Conservation (phyloP, 2,329 filamentous ascomycete species). For the Xylaria multiplex region DNA sequence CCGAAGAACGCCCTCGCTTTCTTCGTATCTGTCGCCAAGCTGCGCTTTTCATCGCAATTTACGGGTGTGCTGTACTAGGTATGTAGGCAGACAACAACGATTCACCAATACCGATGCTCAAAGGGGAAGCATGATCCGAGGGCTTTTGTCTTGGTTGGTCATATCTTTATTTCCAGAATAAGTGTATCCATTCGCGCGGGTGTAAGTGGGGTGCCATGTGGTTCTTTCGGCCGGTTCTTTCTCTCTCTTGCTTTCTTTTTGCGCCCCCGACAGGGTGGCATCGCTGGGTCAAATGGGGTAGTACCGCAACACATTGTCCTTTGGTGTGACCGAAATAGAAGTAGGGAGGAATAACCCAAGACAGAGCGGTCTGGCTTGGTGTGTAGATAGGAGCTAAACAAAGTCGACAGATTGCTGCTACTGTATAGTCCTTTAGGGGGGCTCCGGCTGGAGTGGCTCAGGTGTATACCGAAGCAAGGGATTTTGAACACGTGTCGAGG, state of each 20-base stretch:
- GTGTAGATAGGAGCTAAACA: slow-evolving; percentile 10
- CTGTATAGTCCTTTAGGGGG: background rate
- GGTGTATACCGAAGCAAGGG: background rate
- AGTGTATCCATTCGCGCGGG: slow-evolving; percentile 22
- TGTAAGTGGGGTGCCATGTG: slow-evolving; percentile 34
- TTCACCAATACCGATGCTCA: slow-evolving; percentile 15
- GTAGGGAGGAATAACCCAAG: background rate
- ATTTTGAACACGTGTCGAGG: slow-evolving; percentile 4
- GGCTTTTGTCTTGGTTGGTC: slow-evolving; percentile 18
- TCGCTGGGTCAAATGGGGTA: slow-evolving; percentile 19
- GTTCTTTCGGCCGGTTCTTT: slow-evolving; percentile 18
- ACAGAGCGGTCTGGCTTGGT: slow-evolving; percentile 1
- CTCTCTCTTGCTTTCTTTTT: slow-evolving; percentile 18
- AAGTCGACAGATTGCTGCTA: background rate
- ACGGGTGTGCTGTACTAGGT: too few relatives aligned
- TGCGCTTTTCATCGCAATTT: background rate
- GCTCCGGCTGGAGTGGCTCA: background rate
- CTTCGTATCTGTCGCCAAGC: slow-evolving; percentile 13
- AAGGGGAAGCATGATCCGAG: slow-evolving; percentile 32
- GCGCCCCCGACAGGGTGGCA: slow-evolving; percentile 22
- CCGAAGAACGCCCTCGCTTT: slow-evolving; percentile 5
- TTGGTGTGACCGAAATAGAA: slow-evolving; percentile 23
- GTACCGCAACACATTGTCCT: slow-evolving; percentile 3
- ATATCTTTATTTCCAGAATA: slow-evolving; percentile 24
- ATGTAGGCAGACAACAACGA: slow-evolving; percentile 1